Base-by-base conservation (phyloP, 2,329 filamentous ascomycete genomes). In the Tolypocladium ophioglossoides region DNA sequence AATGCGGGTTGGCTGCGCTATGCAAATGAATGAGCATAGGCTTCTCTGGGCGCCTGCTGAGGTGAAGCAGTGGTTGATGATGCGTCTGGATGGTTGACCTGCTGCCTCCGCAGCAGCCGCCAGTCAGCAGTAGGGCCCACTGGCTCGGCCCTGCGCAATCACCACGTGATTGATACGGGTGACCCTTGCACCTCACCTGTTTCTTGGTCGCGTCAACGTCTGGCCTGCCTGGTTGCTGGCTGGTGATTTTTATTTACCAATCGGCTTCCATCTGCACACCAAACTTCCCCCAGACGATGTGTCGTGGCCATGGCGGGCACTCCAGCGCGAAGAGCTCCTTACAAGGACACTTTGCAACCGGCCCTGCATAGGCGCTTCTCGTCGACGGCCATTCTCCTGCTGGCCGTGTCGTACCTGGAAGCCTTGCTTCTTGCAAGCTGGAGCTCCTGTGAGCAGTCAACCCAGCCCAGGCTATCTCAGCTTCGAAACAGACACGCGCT, bases 341-440 rank as follows among this genome's bases (percentile, higher is more conserved):
- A 96, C 72, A 87, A 90, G 76, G 89, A 96, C 74, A 95, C 95
- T 70, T 75, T 96, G 62, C 95, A 92, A 57, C 91, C 92, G 51
- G 85, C 87, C 52, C 76, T 96, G 59, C 92, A 97, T 70, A 80
- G 88, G 64, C 83, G 91, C 64, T 97, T 96, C 72, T 86, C 87
- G 50, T 85, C 84, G 58, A 90, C 89, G 14, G 86, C 87, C 50
- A 78, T 81, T 16, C 74, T 89, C 58, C 76, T 91, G 16, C 72
- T 94, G 11, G 72, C 78, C 50, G 75, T 90, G 54, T 89, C 89
- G 66, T 95, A 94, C 68, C 53, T 81, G 39, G 82, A 89, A 65
- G 81, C 90, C 50, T 71, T 94, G 52, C 68, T 84, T 54, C 78
- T 95, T 59, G 84, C 86, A 20, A 76, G 78, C 58, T 89, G 84